Evolutionary conservation across 345 rosid species (phyloP), one percentile per base, ranked within the genome.

Genomic region (Angophora floribunda): DNA sequence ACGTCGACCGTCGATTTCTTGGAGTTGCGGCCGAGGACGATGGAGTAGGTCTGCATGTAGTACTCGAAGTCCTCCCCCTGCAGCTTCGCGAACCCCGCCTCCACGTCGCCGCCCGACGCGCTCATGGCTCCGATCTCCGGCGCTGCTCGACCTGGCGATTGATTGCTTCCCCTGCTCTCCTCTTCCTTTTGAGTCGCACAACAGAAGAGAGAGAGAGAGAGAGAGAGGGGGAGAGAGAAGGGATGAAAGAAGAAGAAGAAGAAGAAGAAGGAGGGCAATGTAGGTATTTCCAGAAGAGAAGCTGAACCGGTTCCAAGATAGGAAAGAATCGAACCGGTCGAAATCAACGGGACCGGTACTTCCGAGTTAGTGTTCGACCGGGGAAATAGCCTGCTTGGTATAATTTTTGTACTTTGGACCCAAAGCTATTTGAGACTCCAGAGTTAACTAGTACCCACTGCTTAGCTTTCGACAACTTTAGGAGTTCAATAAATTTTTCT

Each of bases 51-150:
- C 88, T 97, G 99, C 99, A 97, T 97, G 87, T 96, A 96, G 89
- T 97, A 97, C 91, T 97, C 99, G 93, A 96, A 97, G 91, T 97
- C 99, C 90, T 96, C 99, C 6, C 99, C 99, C 87, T 96, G 99
- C 2, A 97, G 95, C 95, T 97, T 97, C 47, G 99, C 99, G 86
- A 97, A 97, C 21, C 99, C 99, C 5, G 99, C 99, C 91, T 97
- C 99, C 14, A 96, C 98, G 87, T 96, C 99, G 89, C 96, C 93
- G 45, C 98, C 97, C 41, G 89, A 13, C 21, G 87, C 92, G 79
- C 89, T 92, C 90, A 95, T 92, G 16, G 96, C 90, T 36, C 89
- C 91, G 93, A 85, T 85, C 57, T 50, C 51, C 59, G 55, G 22
- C 86, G 86, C 41, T 30, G 59, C 86, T 52, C 4, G 22, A 28